phyloP scores from a whole-genome alignment of 2,329 filamentous ascomycete species.

The Cladosporium austrohemisphaericum region DNA sequence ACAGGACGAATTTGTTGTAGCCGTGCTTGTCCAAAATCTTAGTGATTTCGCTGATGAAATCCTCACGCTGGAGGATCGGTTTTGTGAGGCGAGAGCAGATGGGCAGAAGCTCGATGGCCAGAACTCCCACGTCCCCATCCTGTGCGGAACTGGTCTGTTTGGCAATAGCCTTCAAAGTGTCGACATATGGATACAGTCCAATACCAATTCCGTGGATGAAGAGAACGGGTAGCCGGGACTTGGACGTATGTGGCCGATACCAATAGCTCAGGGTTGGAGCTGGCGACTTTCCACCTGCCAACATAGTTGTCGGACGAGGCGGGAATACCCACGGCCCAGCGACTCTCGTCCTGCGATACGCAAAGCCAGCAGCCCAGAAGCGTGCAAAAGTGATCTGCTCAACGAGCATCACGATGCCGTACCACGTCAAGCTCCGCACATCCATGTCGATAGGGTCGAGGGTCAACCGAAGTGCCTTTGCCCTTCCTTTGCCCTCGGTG shows the following conservation, averaged over 20 bases:
- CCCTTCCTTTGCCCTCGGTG: slow-evolving; percentile 53
- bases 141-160: slow-evolving; percentile 14
- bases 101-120: slow-evolving; percentile 63
- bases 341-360: slow-evolving; percentile 22
- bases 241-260: slow-evolving; percentile 60
- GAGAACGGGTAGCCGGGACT: slow-evolving; percentile 56
- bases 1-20: slow-evolving; percentile 57
- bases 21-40: slow-evolving; percentile 56
- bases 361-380: slow-evolving; percentile 25
- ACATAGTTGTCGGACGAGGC: slow-evolving; percentile 51
- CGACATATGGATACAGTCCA: slow-evolving; percentile 60
- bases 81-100: slow-evolving; percentile 61
- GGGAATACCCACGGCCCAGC: slow-evolving; percentile 52
- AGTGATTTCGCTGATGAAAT: slow-evolving; percentile 56
- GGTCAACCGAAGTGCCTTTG: slow-evolving; percentile 59
- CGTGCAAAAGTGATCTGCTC: slow-evolving; percentile 35
- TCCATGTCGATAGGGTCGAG: slow-evolving; percentile 54
- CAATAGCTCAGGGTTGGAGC: slow-evolving; percentile 58
- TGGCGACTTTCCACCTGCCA: slow-evolving; percentile 47
- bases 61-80: slow-evolving; percentile 48
- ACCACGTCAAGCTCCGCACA: slow-evolving; percentile 60
- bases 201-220: slow-evolving; percentile 71
- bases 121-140: slow-evolving; percentile 55
- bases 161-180: slow-evolving; percentile 54
- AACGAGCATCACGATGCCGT: slow-evolving; percentile 52